Conservation (phyloP, 2,329 filamentous ascomycete species). For the Colletotrichum spaethianum region DNA sequence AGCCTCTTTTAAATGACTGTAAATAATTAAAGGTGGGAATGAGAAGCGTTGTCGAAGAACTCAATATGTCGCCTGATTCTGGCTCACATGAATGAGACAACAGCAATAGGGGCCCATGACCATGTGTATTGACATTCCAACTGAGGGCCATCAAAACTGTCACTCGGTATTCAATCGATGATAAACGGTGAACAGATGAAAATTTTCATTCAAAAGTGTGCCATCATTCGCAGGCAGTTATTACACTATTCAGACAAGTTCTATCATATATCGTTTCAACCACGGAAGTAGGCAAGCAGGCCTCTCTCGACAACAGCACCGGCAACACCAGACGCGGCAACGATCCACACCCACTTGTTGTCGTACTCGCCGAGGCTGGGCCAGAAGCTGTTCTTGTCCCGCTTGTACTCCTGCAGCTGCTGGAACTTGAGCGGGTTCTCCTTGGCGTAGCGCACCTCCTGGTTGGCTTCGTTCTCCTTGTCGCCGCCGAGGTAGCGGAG, state of each 20-base stretch:
- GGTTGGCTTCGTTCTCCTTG: constrained; percentile 66
- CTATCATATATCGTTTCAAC: background rate
- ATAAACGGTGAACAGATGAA: too few relatives aligned
- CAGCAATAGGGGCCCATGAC: too few relatives aligned
- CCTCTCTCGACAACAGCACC: constrained; percentile 61
- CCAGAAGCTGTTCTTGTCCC: constrained; percentile 74
- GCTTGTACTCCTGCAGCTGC: constrained; percentile 66
- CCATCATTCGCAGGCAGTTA: background rate
- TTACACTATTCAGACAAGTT: constrained; percentile 14
- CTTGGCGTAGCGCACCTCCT: constrained; percentile 66
- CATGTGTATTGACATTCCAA: too few relatives aligned
- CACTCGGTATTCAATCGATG: too few relatives aligned
- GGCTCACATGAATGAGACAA: too few relatives aligned
- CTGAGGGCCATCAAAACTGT: too few relatives aligned
- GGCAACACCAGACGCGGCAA: constrained; percentile 63
- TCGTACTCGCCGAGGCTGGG: constrained; percentile 62
- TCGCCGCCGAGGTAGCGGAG: constrained; percentile 71
- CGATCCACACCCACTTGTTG: constrained; percentile 71
- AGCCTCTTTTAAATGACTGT: background rate
- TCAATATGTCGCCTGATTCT: too few relatives aligned
- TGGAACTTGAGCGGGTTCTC: constrained; percentile 65
- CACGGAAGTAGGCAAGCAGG: constrained; percentile 23
- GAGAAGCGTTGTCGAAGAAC: too few relatives aligned
- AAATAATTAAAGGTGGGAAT: background rate
- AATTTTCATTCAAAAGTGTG: background rate